Evolutionary conservation across 306 rosid genomes (phyloP), one percentile per base, ranked within the genome.

Genomic region (Vigna mungo): DNA sequence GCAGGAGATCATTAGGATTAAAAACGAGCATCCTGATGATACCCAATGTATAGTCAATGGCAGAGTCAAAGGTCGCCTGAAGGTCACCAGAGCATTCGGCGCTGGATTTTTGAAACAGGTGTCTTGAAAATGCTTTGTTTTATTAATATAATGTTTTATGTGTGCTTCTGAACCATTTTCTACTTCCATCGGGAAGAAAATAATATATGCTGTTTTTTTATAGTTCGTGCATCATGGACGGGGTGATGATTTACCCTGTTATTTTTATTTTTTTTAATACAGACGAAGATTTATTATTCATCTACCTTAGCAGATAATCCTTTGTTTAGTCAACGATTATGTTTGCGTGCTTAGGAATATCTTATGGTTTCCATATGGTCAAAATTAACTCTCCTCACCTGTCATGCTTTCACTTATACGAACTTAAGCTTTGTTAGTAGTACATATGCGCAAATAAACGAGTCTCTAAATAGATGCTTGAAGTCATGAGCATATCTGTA

Each of bases 91-190:
- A 86, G 97, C 99, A 5, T 95, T 95, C 81, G 97, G 97, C 51
- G 99, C 99, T 11, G 97, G 99, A 83, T 95, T 86, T 88, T 88
- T 95, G 86, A 95, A 95, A 84, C 93, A 90, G 99, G 99, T 95
- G 54, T 36, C 67, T 77, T 55, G 36, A 47, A 59, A 79, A 56
- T 75, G 46, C 76, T 79, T 53, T 37, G 39, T 61, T 43, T 53
- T 68, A 69, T 60, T 78, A 48, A 32, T 75, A 41, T 51, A 1
- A 25, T 73, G 44, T 21, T 21, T 58, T 70, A 12, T n/a, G 13
- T 18, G 56, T 54, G 72, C 53, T 70, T 86, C 55, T 72, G 69
- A 52, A 58, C 41, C 51, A 12, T 70, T 52, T 66, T 55, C 71
- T 36, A 60, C 6, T 39, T 63, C 65, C 39, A 53, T 53, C 71